Evolutionary conservation across 345 rosid species (phyloP), one percentile per base, ranked within the genome.

Genomic region (Turnera subulata): DNA sequence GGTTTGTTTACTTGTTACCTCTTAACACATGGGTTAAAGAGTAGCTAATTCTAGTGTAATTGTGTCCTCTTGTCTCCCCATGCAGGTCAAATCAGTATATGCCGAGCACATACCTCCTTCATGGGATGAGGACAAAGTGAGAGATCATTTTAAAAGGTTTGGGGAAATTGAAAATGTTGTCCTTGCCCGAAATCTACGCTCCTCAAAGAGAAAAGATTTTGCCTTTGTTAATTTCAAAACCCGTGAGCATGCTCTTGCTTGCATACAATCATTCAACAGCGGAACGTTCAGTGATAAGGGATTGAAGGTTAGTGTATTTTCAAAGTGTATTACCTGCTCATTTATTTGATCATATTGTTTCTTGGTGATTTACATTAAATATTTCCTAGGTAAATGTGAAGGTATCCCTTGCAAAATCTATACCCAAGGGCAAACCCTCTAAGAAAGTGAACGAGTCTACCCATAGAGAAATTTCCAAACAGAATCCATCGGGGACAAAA

Each of bases 131-230:
- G 52, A 55, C 26, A 65, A 61, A 65, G 43, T 71, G 51, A 56
- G 51, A 64, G 40, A 39, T 49, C 44, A 45, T 59, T 71, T 71
- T 56, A 55, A 29, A 32, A 71, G 55, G 50, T 71, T 54, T 54
- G 75, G 75, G 56, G 71, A 71, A 64, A 71, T 71, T 71, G 75
- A 65, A 37, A 71, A 14, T 49, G 62, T 71, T 55, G 68, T 59
- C 50, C 70, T 65, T 17, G 53, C 75, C 21, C 70, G 63, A 53
- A 71, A 65, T 56, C 62, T 71, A 24, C 75, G n/a, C 50, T 55
- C 70, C 37, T 55, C 75, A 19, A 71, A 32, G 63, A 65, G 75
- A 61, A 71, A 60, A 26, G 75, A 71, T 46, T 71, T 65, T 65
- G 75, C 75, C 35, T 71, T 71, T 29, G 24, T 71, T 12, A 71